Conservation (phyloP, 345 rosid species). For the Reutealis trisperma region DNA sequence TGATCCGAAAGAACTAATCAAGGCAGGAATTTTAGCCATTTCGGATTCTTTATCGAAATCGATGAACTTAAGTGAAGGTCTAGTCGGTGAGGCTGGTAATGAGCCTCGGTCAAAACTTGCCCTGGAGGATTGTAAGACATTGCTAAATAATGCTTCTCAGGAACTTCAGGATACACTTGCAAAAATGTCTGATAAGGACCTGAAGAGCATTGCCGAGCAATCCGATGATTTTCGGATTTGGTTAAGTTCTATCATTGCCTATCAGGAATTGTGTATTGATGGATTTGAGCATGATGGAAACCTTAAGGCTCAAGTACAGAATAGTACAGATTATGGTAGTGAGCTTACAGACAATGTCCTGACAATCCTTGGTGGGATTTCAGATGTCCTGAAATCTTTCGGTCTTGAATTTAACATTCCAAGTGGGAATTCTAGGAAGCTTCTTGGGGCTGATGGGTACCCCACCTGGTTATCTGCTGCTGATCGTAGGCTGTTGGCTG, state of each 20-base stretch:
- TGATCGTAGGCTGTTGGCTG: slow-evolving; percentile 21
- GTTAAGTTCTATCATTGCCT: slow-evolving; percentile 27
- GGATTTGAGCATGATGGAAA: slow-evolving; percentile 9
- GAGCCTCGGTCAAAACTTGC: slow-evolving; percentile 12
- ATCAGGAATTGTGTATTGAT: slow-evolving; percentile 31
- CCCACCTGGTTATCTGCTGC: slow-evolving; percentile 29
- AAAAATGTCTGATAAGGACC: neutral
- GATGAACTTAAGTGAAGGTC: slow-evolving; percentile 21
- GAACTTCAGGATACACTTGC: slow-evolving; percentile 19
- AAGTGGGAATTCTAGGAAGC: neutral
- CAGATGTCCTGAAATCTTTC: slow-evolving; percentile 9
- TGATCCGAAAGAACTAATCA: slow-evolving; percentile 30
- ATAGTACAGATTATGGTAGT: slow-evolving; percentile 10
- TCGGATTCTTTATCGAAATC: slow-evolving; percentile 13
- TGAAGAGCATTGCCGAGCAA: slow-evolving; percentile 3
- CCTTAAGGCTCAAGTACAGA: neutral
- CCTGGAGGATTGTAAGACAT: slow-evolving; percentile 27
- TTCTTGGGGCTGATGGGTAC: slow-evolving; percentile 19
- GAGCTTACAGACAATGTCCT: slow-evolving; percentile 30
- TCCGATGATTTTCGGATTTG: slow-evolving; percentile 23
- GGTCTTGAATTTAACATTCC: slow-evolving; percentile 14
- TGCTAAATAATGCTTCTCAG: slow-evolving; percentile 17
- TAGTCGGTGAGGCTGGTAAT: slow-evolving; percentile 1
- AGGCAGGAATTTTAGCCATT: slow-evolving; percentile 27
- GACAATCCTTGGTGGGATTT: slow-evolving; percentile 21